Percentiles rank a stretch among this genome's conserved stretches.
Evolutionary conservation across 441 rosid species (phyloP).

Genomic region (Erysimum cheiri): DNA sequence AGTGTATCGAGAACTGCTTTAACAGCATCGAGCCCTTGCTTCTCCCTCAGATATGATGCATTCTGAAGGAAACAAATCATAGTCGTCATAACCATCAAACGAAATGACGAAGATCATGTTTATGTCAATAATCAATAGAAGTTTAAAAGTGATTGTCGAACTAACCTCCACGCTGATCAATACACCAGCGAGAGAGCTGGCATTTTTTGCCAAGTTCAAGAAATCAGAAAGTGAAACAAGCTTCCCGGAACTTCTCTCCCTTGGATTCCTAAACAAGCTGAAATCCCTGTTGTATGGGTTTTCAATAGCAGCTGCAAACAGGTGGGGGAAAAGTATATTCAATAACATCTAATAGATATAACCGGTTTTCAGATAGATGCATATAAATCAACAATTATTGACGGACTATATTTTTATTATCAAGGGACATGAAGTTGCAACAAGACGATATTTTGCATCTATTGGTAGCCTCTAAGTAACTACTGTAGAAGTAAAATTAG

Average conservation of each 20-base stretch:
- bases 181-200: conserved; percentile 61
- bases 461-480: conserved; percentile 10
- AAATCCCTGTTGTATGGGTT: conserved; percentile 45
- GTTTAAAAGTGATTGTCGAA: conserved; percentile 6
- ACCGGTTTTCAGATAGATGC: conserved; percentile 9
- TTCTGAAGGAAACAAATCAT: conserved; percentile 48
- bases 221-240: conserved; percentile 65
- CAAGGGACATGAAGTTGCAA: background rate
- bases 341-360: background rate
- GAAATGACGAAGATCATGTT: background rate
- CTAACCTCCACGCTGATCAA: conserved; percentile 73
- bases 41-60: conserved; percentile 67
- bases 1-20: conserved; percentile 58
- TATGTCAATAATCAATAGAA: background rate
- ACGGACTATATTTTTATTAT: background rate
- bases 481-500: background rate
- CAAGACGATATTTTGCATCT: background rate
- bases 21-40: conserved; percentile 50
- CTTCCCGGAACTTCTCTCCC: conserved; percentile 50
- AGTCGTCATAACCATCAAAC: conserved; percentile 8
- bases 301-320: conserved; percentile 58
- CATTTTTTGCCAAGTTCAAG: conserved; percentile 59
- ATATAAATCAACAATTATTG: conserved; percentile 5
- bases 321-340: conserved; percentile 7
- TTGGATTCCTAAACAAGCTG: conserved; percentile 59